Base-by-base conservation (phyloP, 2,329 filamentous ascomycete species). In the Lachnellula arida region DNA sequence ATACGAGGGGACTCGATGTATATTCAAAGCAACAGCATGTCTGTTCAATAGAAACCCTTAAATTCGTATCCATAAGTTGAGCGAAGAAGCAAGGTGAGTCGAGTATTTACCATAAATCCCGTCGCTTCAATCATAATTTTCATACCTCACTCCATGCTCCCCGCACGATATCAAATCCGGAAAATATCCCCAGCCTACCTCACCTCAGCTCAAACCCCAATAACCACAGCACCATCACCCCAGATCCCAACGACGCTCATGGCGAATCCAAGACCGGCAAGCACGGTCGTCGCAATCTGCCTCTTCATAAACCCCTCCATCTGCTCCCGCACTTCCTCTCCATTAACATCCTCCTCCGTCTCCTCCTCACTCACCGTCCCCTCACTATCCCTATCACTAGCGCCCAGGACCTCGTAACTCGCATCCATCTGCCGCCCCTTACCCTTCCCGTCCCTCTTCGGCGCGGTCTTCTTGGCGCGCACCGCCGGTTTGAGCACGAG, bases 381-480 rank as follows among this genome's bases (percentile, higher is more conserved):
- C 57, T 81, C 76, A 60, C 75, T 78, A 60, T 84, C 78, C 35
- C 60, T 42, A 47, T 63, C 60, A 48, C 60, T 66, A 9, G 63
- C 56, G 44, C 80, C 77, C 23, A 88, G 74, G 9, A 88, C 81
- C 72, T 90, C 86, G 72, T 88, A 89, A 77, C 83, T 89, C 46
- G 82, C 80, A 70, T 91, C 87, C 76, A 89, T 81, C 59, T 66
- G 64, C 51, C 60, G 61, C 15, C 49, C 50, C 51, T 65, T 67
- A 8, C 52, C 51, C 48, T 65, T 65, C 51, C 40, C 52, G 34
- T 50, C 49, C 32, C 57, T 57, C 72, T 70, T 51, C 37, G 44
- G 55, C 48, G 44, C 46, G 22, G 51, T 55, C 3, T 51, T 44
- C 40, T 58, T 62, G 15, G 37, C 50, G 19, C 15, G 49, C 11